Conservation (phyloP, 202 grass and related monocot species). For the Zizania palustris region DNA sequence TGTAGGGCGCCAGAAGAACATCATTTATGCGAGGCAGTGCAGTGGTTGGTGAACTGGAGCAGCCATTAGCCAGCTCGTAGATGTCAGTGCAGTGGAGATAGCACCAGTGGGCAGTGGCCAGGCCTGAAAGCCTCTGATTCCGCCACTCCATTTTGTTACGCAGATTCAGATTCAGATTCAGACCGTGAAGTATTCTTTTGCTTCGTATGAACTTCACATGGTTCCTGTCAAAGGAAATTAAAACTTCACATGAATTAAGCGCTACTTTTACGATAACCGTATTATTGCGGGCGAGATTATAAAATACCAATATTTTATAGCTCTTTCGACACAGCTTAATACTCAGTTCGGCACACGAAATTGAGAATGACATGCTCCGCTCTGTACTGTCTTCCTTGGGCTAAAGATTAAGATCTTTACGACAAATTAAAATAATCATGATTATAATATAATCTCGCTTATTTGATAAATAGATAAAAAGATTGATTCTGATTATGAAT, state of each 20-base stretch:
- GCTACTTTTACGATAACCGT: not conserved
- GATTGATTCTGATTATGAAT: no score
- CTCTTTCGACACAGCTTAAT: no score
- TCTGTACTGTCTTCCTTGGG: not conserved
- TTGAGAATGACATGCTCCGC: not conserved
- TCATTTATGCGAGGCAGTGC: no score
- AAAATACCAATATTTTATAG: not conserved
- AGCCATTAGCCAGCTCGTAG: not conserved
- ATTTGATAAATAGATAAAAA: no score
- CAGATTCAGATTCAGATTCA: not conserved
- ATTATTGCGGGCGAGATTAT: not conserved
- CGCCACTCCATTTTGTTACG: constrained; percentile 14
- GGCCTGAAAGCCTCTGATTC: constrained; percentile 13
- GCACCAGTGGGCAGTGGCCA: no score
- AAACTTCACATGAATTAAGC: not conserved
- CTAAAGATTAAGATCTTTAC: no score
- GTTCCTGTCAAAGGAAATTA: no score
- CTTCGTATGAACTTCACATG: not conserved
- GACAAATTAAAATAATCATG: no score
- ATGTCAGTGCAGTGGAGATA: no score
- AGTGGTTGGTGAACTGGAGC: not conserved
- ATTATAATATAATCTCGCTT: no score
- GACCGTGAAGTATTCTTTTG: not conserved
- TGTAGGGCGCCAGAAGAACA: no score
- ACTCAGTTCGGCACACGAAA: no score